Evolutionary conservation across 1,139 yeast genomes (phyloP).

Genomic region (Pneumocystis murina): DNA sequence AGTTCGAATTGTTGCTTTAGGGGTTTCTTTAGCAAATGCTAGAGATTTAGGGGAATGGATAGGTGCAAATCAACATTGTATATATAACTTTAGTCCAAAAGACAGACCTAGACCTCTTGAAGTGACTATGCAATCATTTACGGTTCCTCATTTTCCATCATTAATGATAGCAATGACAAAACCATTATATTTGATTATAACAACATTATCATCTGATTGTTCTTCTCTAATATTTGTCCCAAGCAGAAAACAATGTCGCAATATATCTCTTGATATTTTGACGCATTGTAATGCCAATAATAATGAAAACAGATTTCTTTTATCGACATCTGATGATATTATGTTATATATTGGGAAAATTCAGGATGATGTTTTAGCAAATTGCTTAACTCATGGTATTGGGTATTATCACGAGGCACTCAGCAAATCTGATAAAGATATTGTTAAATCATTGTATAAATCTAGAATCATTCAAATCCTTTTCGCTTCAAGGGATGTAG

Average conservation of each 20-base stretch:
- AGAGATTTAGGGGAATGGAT: conserved; percentile 78
- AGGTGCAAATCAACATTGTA: conserved; percentile 44
- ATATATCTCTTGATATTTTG: conserved; percentile 35
- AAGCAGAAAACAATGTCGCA: conserved; percentile 40
- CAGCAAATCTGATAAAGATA: conserved; percentile 37
- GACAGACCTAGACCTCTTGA: conserved; percentile 43
- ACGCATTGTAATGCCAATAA: conserved; percentile 24
- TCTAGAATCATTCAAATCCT: conserved; percentile 39
- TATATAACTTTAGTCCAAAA: conserved; percentile 56
- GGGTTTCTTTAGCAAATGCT: conserved; percentile 58
- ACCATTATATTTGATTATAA: conserved; percentile 30
- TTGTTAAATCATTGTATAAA: conserved; percentile 41
- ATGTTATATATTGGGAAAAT: conserved; percentile 25
- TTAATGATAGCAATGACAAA: conserved; percentile 37
- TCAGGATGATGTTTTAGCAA: conserved; percentile 34
- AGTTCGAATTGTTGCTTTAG: conserved; percentile 50
- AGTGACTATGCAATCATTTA: conserved; percentile 42
- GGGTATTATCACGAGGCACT: conserved; percentile 51
- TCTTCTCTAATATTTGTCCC: conserved; percentile 42
- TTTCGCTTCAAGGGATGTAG: conserved; percentile 44
- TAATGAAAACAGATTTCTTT: conserved; percentile 27
- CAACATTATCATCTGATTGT: conserved; percentile 22
- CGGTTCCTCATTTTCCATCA: conserved; percentile 35
- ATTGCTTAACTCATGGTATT: conserved; percentile 44
- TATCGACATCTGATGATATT: conserved; percentile 28